Percentiles rank a stretch among this genome's conserved stretches.
Evolutionary conservation across 345 rosid species (phyloP).

Genomic region (Dimocarpus longan): DNA sequence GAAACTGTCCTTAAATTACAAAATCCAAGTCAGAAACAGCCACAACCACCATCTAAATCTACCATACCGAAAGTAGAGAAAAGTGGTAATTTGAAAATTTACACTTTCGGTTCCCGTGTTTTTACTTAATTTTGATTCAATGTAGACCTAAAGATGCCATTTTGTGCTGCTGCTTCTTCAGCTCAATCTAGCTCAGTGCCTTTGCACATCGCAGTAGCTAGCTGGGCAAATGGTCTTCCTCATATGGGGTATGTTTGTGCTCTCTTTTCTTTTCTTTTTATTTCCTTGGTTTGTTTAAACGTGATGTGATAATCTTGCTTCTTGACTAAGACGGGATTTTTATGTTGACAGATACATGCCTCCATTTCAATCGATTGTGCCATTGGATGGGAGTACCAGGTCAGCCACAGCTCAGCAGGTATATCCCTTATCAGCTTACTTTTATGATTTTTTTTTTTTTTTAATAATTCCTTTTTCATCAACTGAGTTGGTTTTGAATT

Average conservation of each 20-base stretch:
- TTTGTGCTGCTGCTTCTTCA: conserved; percentile 27
- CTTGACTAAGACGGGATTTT: background rate
- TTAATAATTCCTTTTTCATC: background rate
- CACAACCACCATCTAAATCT: conserved; percentile 23
- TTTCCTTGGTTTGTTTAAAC: conserved; percentile 8
- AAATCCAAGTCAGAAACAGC: conserved; percentile 30
- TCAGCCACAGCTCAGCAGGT: conserved; percentile 45
- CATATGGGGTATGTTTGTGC: conserved; percentile 42
- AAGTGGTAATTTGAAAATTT: conserved; percentile 33
- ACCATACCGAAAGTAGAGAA: conserved; percentile 26
- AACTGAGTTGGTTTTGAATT: conserved; percentile 9
- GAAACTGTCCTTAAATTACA: conserved; percentile 28
- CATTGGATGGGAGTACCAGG: conserved; percentile 35
- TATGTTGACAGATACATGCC: conserved; percentile 39
- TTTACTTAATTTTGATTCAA: conserved; percentile 4
- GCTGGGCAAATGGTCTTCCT: conserved; percentile 40
- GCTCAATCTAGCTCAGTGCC: conserved; percentile 45
- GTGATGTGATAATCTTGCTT: background rate
- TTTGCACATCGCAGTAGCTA: conserved; percentile 35
- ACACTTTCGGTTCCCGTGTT: background rate
- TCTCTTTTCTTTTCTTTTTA: background rate
- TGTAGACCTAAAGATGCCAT: background rate
- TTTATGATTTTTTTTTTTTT: background rate
- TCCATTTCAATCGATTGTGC: conserved; percentile 32
- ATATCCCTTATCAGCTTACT: background rate